These are phyloP conservation scores for Pichia sp. DNA, from an alignment of 1,139 yeast genomes.

Conservation along the genomic window DNA sequence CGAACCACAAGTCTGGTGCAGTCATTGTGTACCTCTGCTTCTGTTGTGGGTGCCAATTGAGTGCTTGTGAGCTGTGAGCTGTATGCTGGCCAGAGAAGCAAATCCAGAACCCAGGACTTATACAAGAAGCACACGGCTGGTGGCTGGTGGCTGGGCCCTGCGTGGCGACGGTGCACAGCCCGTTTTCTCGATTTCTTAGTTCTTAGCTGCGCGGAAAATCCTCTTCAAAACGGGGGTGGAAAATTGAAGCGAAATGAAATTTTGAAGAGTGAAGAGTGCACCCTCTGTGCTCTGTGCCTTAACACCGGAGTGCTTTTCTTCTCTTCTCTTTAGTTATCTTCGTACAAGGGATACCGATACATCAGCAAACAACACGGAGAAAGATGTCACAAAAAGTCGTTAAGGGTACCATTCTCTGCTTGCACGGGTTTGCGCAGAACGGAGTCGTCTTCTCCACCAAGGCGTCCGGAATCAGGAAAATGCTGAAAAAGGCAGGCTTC, in stretches of 20 bases:
- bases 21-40: no score
- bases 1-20: constrained; percentile 17
- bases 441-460: constrained; percentile 72
- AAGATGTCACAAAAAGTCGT: constrained; percentile 18
- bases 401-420: constrained; percentile 27
- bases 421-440: constrained; percentile 45
- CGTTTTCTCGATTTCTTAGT: no score
- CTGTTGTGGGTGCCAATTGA: no score
- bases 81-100: no score
- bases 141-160: no score
- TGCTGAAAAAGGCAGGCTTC: constrained; percentile 56
- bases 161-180: no score
- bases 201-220: no score
- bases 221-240: no score
- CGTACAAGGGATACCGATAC: no score
- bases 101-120: no score
- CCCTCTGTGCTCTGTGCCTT: neutral
- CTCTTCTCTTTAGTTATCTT: neutral
- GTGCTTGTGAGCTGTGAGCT: no score
- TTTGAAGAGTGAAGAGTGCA: neutral
- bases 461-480: constrained; percentile 70
- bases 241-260: neutral
- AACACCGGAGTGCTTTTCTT: neutral
- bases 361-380: no score
- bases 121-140: neutral